Conservation (phyloP, 371 early-diverging fungal genomes). For the Fennellomyces sp. region DNA sequence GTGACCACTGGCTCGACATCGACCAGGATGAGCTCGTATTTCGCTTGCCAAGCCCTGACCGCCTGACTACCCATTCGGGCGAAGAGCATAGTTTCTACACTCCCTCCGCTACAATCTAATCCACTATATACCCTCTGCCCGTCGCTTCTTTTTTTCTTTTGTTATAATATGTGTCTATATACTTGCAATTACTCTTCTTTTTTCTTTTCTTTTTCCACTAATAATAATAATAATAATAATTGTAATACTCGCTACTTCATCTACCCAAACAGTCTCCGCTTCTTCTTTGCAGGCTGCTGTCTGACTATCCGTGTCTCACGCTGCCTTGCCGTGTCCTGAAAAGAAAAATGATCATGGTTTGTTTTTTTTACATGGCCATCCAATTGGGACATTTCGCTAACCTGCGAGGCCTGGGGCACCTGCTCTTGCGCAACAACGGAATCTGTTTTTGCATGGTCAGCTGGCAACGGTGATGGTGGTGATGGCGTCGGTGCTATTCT, state of each 20-base stretch:
- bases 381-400: too few relatives aligned
- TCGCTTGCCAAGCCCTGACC: constrained; percentile 32
- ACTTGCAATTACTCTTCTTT: neutral
- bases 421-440: neutral
- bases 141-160: neutral
- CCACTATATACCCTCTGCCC: neutral
- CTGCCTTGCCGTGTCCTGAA: too few relatives aligned
- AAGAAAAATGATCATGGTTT: too few relatives aligned
- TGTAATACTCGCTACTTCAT: neutral
- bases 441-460: neutral
- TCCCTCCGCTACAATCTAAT: constrained; percentile 24
- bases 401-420: neutral
- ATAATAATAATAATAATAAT: neutral
- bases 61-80: constrained; percentile 24
- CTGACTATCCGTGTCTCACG: neutral
- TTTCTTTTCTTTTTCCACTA: neutral
- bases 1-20: constrained; percentile 29
- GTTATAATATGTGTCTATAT: neutral
- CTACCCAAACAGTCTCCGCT: neutral
- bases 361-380: too few relatives aligned
- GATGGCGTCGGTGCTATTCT: neutral
- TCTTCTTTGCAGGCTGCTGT: neutral
- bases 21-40: constrained; percentile 30
- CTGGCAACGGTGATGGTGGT: neutral
- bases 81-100: constrained; percentile 37